Base-by-base conservation (phyloP, 2,329 filamentous ascomycete genomes). In the Xylariaceae sp. region DNA sequence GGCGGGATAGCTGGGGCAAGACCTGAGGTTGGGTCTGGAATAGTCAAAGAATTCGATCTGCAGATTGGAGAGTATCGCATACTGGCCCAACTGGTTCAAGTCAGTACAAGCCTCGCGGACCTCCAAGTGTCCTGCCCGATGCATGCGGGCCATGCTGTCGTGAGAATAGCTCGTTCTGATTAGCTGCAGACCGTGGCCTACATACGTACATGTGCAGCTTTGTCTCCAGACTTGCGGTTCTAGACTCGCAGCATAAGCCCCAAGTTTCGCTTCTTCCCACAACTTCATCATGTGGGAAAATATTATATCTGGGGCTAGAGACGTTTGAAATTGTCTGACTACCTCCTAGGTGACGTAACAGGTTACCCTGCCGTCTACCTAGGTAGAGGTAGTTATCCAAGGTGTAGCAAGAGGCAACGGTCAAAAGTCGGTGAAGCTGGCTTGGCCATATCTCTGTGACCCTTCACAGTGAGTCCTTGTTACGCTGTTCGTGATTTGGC, bases 341-440 rank as follows among this genome's bases (percentile, higher is more conserved):
- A 28, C 22, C 22, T 28, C 22, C n/a, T n/a, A n/a, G 22, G 22
- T 28, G 22, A 28, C 22, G 22, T 28, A 28, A 28, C 22, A 28
- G 22, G 4, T 7, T 28, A 7, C 22, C 22, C 22, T 28, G 22
- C 22, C n/a, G n/a, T n/a, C 22, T 28, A 28, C 22, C n/a, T n/a
- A n/a, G n/a, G n/a, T n/a, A n/a, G n/a, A n/a, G n/a, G 22, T 28
- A 7, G 22, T 28, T 28, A 28, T 28, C 22, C 22, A 28, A 28
- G 22, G 22, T 28, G 22, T 28, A 28, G 22, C 4, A 28, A 28
- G 22, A 28, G 22, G 22, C 22, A 28, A 38, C 34, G 49, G 57
- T 42, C 54, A 65, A 65, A 65, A 65, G 63, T 65, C 63, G 63
- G 63, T 66, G 63, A 65, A 57, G 56, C 47, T 48, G 60, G 56